Evolutionary conservation across 257 asterid genomes (phyloP).

Genomic region (Capsicum pubescens): DNA sequence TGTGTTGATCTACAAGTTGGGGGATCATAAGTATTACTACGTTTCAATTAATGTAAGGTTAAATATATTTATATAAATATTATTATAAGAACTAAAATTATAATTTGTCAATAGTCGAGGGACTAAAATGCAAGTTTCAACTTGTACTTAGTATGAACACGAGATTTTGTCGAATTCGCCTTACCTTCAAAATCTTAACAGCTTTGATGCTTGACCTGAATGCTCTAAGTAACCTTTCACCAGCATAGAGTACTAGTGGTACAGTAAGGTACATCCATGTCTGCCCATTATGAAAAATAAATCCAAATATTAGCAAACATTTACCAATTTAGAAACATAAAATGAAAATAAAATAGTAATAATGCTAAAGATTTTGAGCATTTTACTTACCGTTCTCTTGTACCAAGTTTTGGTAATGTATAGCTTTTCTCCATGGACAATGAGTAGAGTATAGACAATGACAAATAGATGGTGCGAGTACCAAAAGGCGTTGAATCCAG

Average conservation of each 20-base stretch:
- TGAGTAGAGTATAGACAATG: constrained; percentile 68
- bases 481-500: constrained; percentile 96
- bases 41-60: not conserved
- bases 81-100: not conserved
- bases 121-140: not conserved
- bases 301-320: not conserved
- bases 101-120: not conserved
- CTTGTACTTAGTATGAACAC: not conserved
- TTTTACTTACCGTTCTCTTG: constrained; percentile 64
- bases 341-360: not conserved
- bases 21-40: not conserved
- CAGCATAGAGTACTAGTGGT: constrained; percentile 62
- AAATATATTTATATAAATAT: not conserved
- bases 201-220: constrained; percentile 76
- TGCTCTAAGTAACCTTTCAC: constrained; percentile 73
- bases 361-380: not conserved
- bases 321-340: not conserved
- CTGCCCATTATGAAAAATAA: constrained; percentile 39
- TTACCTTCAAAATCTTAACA: constrained; percentile 76
- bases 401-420: constrained; percentile 65
- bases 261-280: constrained; percentile 86
- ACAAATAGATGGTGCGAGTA: constrained; percentile 83
- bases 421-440: constrained; percentile 79
- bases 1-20: too few relatives aligned
- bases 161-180: not conserved